Evolutionary conservation across 2,329 filamentous ascomycete genomes (phyloP).

Genomic region (Rhynchosporium secalis): DNA sequence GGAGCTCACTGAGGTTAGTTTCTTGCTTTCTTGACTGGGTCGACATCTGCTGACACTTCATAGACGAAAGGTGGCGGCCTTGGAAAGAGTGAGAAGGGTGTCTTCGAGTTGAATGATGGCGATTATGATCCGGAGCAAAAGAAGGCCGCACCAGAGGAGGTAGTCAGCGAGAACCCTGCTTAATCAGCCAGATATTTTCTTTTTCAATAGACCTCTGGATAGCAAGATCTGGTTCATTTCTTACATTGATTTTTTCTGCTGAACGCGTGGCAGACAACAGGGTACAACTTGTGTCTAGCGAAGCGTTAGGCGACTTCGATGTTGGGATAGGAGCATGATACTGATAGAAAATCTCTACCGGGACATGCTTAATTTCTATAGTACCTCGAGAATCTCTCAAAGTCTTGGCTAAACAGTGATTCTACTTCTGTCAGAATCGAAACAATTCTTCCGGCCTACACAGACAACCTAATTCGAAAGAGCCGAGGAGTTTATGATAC

Average conservation of each 20-base stretch:
- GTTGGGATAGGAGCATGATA: no score
- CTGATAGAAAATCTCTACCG: no score
- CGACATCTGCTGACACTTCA: background rate
- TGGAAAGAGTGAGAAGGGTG: conserved; percentile 35
- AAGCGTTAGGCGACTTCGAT: no score
- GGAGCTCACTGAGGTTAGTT: conserved; percentile 33
- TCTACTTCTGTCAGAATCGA: no score
- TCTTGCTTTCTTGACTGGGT: background rate
- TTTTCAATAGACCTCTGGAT: background rate
- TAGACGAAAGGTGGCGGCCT: conserved; percentile 35
- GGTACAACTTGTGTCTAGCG: no score
- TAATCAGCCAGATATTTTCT: background rate
- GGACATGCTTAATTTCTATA: no score
- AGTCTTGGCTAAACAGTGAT: no score
- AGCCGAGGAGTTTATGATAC: no score
- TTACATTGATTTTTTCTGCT: background rate
- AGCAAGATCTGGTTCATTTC: background rate
- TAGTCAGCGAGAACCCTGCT: conserved; percentile 24
- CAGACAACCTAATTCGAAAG: no score
- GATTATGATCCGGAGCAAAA: conserved; percentile 12
- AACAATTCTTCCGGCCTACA: no score
- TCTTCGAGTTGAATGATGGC: conserved; percentile 3
- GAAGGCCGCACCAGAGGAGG: conserved; percentile 20
- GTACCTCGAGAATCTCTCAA: no score
- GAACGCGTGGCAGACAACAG: no score